Evolutionary conservation across 805 yeast species (phyloP).

Genomic region (Ogataea siamensis): DNA sequence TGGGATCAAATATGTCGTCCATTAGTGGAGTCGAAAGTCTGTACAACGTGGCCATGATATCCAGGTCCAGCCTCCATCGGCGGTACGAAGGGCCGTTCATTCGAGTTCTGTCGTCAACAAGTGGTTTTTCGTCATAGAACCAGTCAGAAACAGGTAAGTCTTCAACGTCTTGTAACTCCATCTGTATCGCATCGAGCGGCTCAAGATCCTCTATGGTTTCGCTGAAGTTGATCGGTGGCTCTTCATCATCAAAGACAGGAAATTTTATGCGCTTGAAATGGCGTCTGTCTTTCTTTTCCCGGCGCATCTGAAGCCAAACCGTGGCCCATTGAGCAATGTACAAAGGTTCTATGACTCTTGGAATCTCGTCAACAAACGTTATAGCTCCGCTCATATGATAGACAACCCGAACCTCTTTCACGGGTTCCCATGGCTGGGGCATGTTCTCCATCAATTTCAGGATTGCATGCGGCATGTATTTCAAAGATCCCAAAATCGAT

Average conservation of each 20-base stretch:
- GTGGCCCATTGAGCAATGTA: conserved; percentile 96
- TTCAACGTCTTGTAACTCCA: conserved; percentile 63
- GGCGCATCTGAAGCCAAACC: conserved; percentile 88
- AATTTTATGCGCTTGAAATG: conserved; percentile 90
- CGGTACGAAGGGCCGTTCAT: conserved; percentile 80
- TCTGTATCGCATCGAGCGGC: conserved; percentile 65
- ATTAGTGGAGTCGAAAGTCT: conserved; percentile 70
- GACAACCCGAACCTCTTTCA: conserved; percentile 79
- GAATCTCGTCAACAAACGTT: conserved; percentile 89
- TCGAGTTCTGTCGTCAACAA: conserved; percentile 50
- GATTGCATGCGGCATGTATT: conserved; percentile 94
- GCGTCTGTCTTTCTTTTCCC: conserved; percentile 86
- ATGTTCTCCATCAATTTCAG: conserved; percentile 86
- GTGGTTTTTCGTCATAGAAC: conserved; percentile 78
- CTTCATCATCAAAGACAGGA: conserved; percentile 98
- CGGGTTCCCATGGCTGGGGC: conserved; percentile 98
- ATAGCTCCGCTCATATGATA: conserved; percentile 94
- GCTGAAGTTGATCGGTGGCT: conserved; percentile 83
- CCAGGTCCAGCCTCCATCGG: conserved; percentile 62
- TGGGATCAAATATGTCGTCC: conserved; percentile 55
- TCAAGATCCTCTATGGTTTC: conserved; percentile 75
- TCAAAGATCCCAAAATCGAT: conserved; percentile 85
- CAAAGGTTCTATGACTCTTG: conserved; percentile 88
- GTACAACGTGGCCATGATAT: conserved; percentile 63
- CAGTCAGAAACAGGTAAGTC: conserved; percentile 66